These are phyloP conservation scores for Cystobasidiaceae sp. DNA, from an alignment of 1,284 basidiomycete genomes.

Conservation along the genomic window DNA sequence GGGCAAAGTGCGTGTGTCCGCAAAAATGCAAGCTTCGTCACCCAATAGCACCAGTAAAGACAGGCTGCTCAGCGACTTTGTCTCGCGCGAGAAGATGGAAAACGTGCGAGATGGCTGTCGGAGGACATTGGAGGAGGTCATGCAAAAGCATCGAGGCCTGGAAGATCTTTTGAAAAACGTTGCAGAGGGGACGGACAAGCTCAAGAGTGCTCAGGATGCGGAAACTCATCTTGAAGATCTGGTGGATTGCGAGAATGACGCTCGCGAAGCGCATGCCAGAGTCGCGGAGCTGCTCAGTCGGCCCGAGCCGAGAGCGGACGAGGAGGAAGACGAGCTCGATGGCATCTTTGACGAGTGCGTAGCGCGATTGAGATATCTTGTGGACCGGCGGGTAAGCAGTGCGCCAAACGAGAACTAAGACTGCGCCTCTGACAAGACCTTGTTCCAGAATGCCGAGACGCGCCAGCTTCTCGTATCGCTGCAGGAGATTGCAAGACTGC, in stretches of 20 bases:
- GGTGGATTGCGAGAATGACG: conserved; percentile 39
- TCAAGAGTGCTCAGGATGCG: conserved; percentile 35
- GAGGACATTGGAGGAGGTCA: conserved; percentile 33
- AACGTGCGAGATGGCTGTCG: conserved; percentile 39
- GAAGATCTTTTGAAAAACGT: conserved; percentile 34
- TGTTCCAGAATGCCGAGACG: conserved; percentile 39
- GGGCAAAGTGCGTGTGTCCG: conserved; percentile 6
- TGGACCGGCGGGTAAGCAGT: conserved; percentile 38
- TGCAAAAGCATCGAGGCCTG: conserved; percentile 1
- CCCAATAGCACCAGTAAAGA: conserved; percentile 22
- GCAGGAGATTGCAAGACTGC: conserved; percentile 40
- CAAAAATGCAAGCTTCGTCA: conserved; percentile 7
- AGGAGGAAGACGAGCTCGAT: conserved; percentile 9
- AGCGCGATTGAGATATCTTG: conserved; percentile 38
- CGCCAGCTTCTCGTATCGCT: conserved; percentile 37
- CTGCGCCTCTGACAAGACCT: not conserved
- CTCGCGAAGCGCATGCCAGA: conserved; percentile 33
- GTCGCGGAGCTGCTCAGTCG: conserved; percentile 35
- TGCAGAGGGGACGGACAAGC: conserved; percentile 26
- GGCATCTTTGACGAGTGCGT: not conserved
- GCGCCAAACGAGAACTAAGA: not conserved
- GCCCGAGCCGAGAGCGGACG: conserved; percentile 21
- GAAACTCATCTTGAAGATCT: conserved; percentile 38
- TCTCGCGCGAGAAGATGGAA: conserved; percentile 40
- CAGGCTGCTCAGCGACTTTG: conserved; percentile 38